Evolutionary conservation across 2,329 filamentous ascomycete genomes (phyloP), one percentile per base, ranked within the genome.

Genomic region (Chrysoporthe deuterocubensis): DNA sequence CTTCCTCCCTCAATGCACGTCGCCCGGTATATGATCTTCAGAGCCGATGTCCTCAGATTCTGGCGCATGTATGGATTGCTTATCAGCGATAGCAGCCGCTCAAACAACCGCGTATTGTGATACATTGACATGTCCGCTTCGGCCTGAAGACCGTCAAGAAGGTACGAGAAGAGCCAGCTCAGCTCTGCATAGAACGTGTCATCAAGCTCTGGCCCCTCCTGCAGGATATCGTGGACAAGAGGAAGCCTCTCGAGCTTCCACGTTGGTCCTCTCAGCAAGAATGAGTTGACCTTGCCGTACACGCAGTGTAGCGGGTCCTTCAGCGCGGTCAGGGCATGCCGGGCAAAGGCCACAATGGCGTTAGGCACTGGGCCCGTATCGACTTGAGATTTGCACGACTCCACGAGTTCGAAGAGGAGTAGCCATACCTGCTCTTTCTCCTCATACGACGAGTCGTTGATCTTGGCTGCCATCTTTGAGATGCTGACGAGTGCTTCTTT

Each of bases 231-330:
- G 72, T 87, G 84, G 34, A 88, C 87, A n/a, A 95, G 83, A 8
- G 96, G 86, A 34, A 96, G 87, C 75, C 88, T 90, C 68, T 92
- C 87, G 21, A 90, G 75, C 14, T 89, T 84, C 95, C 95, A 98
- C 34, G 84, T 78, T 0, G 95, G 94, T 0, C 89, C 87, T 63
- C 89, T 89, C 32, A 92, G 92, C 46, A 98, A 86, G 77, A 94
- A 97, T 6, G 85, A 83, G 81, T 97, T 97, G 78, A 96, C 82
- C 76, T 97, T 97, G 67, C 89, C 87, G 76, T 97, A 98, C 48
- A 97, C 86, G 69, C 87, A 88, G 75, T 97, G 93, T 18, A 93
- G 84, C 0, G 95, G 95, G 70, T 93, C 90, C 32, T 84, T 86
- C 58, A 97, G 80, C 18, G 97, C 88, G 1, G 85, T 81, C 8